phyloP scores from a whole-genome alignment of 768 basidiomycete genomes.

The Holtermannia corniformis region DNA sequence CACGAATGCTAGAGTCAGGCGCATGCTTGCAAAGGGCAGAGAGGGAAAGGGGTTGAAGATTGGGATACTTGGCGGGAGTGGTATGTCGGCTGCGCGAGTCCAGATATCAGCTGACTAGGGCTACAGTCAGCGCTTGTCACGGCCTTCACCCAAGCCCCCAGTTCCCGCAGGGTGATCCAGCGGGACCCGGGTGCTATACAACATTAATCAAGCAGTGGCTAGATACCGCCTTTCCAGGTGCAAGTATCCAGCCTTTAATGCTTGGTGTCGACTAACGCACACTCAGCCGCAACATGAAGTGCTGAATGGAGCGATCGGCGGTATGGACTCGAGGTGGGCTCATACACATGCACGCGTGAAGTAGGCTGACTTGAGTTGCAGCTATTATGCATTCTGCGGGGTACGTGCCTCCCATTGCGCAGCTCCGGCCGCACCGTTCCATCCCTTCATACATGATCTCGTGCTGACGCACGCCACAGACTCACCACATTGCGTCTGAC shows the following conservation, averaged over 20 bases:
- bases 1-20: conserved; percentile 26
- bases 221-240: conserved; percentile 24
- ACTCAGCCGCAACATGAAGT: conserved; percentile 20
- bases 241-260: no score
- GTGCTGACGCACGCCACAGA: conserved; percentile 7
- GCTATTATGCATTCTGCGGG: conserved; percentile 40
- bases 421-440: no score
- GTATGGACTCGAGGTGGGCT: conserved; percentile 33
- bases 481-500: conserved; percentile 34
- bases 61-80: conserved; percentile 36
- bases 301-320: conserved; percentile 38
- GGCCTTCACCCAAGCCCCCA: conserved; percentile 30
- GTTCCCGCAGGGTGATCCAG: conserved; percentile 33
- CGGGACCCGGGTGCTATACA: conserved; percentile 39
- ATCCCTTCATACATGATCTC: no score
- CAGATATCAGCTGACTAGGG: background rate
- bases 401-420: conserved; percentile 6
- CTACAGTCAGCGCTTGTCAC: conserved; percentile 35
- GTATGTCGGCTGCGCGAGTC: conserved; percentile 13
- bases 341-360: background rate
- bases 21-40: conserved; percentile 25
- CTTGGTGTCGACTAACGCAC: no score
- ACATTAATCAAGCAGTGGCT: conserved; percentile 31
- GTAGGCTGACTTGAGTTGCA: background rate
- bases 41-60: conserved; percentile 25